Evolutionary conservation across 345 rosid genomes (phyloP).

Genomic region (Salix koriyanagi): DNA sequence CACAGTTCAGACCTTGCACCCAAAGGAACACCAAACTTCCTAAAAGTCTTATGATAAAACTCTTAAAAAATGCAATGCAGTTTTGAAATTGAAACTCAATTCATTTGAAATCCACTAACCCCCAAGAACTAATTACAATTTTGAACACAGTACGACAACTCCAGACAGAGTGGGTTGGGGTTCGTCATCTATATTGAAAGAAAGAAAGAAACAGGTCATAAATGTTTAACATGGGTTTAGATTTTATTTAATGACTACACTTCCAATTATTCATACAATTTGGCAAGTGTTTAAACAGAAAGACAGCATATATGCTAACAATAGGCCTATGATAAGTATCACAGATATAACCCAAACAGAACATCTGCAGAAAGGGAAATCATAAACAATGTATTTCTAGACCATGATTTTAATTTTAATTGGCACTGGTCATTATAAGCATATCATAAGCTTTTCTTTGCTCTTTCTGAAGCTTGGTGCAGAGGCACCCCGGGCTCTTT

Average conservation of each 20-base stretch:
- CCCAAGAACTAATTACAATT: neutral
- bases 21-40: neutral
- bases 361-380: neutral
- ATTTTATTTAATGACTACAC: conserved; percentile 7
- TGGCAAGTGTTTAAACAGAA: conserved; percentile 1
- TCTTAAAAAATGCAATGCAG: neutral
- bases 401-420: conserved; percentile 1
- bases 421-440: neutral
- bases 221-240: neutral
- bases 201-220: neutral
- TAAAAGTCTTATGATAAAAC: neutral
- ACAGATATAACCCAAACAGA: neutral
- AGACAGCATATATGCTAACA: neutral
- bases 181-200: neutral
- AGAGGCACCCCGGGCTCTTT: neutral
- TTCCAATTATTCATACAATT: conserved; percentile 3
- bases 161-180: neutral
- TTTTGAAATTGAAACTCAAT: neutral
- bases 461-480: neutral
- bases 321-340: neutral
- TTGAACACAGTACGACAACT: neutral
- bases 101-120: neutral
- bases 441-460: neutral
- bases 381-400: neutral
- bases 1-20: neutral